Conservation (phyloP, 495 filamentous ascomycete genomes). For the Aspergillus olivimuriae region DNA sequence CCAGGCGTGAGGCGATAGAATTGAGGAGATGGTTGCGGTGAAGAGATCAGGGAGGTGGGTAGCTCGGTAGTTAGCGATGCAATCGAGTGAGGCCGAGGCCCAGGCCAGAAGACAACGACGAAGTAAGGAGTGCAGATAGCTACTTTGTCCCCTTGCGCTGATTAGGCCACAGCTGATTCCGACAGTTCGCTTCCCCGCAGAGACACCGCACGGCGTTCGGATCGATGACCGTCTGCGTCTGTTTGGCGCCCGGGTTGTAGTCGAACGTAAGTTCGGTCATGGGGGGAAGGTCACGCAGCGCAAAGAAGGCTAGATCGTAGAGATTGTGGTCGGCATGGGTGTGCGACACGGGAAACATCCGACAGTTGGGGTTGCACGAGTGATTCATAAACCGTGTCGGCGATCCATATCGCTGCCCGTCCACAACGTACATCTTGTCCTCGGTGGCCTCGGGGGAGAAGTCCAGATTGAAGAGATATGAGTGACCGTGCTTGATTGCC, state of each 20-base stretch:
- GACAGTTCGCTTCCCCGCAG: constrained; percentile 60
- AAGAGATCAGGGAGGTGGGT: no score
- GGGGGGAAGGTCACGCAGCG: constrained; percentile 58
- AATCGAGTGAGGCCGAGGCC: no score
- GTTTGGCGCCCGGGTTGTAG: constrained; percentile 59
- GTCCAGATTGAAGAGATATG: constrained; percentile 82
- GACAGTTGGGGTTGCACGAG: constrained; percentile 66
- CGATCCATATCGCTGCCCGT: constrained; percentile 53
- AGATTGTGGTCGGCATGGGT: constrained; percentile 68
- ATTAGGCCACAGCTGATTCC: constrained; percentile 59
- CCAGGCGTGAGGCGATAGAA: no score
- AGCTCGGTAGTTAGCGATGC: no score
- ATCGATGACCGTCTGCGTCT: constrained; percentile 36
- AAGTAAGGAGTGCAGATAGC: background rate
- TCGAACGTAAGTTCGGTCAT: constrained; percentile 81
- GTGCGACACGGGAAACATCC: constrained; percentile 74
- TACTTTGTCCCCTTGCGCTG: constrained; percentile 28
- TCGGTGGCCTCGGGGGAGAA: constrained; percentile 52
- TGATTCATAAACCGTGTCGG: constrained; percentile 61
- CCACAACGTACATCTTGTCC: constrained; percentile 45
- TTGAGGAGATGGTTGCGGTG: no score
- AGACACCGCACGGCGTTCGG: constrained; percentile 56
- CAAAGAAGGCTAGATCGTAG: constrained; percentile 87
- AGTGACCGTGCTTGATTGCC: constrained; percentile 32
- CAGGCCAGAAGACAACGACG: background rate